Base-by-base conservation (phyloP, 2,329 filamentous ascomycete genomes). In the Alternaria longipes region DNA sequence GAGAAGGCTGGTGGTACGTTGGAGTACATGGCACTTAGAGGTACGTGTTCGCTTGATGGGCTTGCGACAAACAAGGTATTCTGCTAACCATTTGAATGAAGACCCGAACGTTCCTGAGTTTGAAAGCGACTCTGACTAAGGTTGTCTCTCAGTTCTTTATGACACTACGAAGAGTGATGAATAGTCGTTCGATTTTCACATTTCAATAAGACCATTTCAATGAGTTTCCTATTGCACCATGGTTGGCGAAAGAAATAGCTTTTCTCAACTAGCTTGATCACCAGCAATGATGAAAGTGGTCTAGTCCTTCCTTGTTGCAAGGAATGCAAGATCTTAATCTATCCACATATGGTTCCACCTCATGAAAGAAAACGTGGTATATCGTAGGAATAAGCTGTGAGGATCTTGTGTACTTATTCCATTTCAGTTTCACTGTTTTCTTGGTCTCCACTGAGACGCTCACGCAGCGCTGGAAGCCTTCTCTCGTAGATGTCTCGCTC, bases 71-170 rank as follows among this genome's bases (percentile, higher is more conserved):
- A 51, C 32, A 7, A 28, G 40, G 36, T 26, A 12, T 20, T 5
- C 28, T 47, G 22, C 51, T 54, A 52, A 67, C 32, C 9, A 40
- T 41, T 32, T 41, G 32, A 22, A 6, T 16, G 24, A 64, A 83
- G 82, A 84, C 71, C 81, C 81, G 8, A 78, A 83, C 42, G 67
- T 81, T 22, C 78, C 80, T 0, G 81, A 84, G 24, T 83, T 81
- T 51, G 77, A 80, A 46, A 77, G 74, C 9, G 81, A 83, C 46
- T 83, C 81, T 8, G 81, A 83, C 55, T 83, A 63, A 71, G 45
- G 36, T 34, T 20, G 16, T 22, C 22, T 28, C n/a, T 41, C 11
- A 32, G 8, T 22, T 51, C 9, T 24, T 11, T 16, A n/a, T 0
- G 24, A 38, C n/a, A 5, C 14, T 8, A 24, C 9, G 5, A 50